Evolutionary conservation across 192 early-diverging fungal species (phyloP).

Genomic region (Podila horticola): DNA sequence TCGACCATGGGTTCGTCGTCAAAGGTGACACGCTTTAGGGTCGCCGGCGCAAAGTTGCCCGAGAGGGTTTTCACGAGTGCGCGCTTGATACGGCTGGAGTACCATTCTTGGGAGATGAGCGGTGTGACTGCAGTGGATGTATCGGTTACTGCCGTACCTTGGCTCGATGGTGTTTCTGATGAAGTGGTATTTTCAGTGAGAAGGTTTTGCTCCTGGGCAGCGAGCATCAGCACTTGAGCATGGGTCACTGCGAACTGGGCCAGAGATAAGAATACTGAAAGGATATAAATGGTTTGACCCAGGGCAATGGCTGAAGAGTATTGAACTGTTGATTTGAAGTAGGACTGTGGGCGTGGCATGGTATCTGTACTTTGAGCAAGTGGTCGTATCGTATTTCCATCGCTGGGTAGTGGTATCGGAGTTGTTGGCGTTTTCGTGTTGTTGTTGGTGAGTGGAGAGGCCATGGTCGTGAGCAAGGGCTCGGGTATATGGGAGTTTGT

Average conservation of each 20-base stretch:
- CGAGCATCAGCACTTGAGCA: not conserved
- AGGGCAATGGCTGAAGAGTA: not conserved
- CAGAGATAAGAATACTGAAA: not conserved
- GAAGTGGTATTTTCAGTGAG: too few species aligned
- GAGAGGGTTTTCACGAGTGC: not conserved
- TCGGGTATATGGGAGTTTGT: too few species aligned
- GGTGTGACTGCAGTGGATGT: too few species aligned
- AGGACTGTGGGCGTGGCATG: not conserved
- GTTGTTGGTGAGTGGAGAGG: too few species aligned
- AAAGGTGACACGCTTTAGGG: conserved; percentile 2
- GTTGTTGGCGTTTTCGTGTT: too few species aligned
- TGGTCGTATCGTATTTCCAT: too few species aligned
- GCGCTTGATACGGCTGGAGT: not conserved
- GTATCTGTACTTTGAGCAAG: too few species aligned
- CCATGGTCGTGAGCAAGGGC: too few species aligned
- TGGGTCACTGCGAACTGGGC: not conserved
- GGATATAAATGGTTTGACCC: not conserved
- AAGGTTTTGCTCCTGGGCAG: not conserved
- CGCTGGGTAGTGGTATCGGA: too few species aligned
- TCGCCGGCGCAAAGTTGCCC: not conserved
- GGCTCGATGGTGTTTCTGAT: not conserved
- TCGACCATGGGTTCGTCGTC: not conserved
- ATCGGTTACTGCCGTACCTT: not conserved
- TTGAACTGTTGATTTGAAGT: not conserved
- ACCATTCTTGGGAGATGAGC: not conserved